Base-by-base conservation (phyloP, 345 rosid species). In the Cardiospermum halicacabum region DNA sequence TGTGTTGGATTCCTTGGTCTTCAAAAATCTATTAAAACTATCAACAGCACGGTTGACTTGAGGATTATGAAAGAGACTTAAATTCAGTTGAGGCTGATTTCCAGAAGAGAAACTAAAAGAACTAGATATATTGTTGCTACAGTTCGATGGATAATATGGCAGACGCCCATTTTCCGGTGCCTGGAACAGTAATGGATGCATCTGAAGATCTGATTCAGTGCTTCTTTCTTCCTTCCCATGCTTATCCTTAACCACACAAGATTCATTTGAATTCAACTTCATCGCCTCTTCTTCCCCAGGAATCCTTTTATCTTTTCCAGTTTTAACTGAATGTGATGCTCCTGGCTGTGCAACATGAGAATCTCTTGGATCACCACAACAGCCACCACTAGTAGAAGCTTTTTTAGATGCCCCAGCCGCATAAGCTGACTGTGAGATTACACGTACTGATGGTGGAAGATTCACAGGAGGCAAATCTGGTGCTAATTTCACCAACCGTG, bases 131-230 rank as follows among this genome's bases (percentile, higher is more conserved):
- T 68, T 68, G 68, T 75, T 32, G 32, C 64, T 74, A 58, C 70
- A 63, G 76, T 61, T 75, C 69, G 75, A 61, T 28, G 87, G 80
- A 76, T 74, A 78, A 77, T 78, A 89, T 60, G 89, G 82, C 54
- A 76, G 67, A 28, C 39, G 69, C 30, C 87, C 90, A 74, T 78
- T 77, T 77, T 75, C 88, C 59, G 90, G 81, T 70, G 78, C 71
- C 73, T 87, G 84, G 76, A 91, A 89, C 73, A 94, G 65, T 70
- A 94, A 77, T 31, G 97, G 97, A 84, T 94, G 99, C 96, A 94
- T 79, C 77, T 82, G 92, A 67, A 84, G 85, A 71, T 81, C 89
- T 2, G 85, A 77, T 69, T 73, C 74, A 47, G 37, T 51, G 62
- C 69, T 78, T 45, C 74, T 83, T 58, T 81, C 80, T 42, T 77